Base-by-base conservation (phyloP, 371 early-diverging fungal species). In the Funneliformis caledonium region DNA sequence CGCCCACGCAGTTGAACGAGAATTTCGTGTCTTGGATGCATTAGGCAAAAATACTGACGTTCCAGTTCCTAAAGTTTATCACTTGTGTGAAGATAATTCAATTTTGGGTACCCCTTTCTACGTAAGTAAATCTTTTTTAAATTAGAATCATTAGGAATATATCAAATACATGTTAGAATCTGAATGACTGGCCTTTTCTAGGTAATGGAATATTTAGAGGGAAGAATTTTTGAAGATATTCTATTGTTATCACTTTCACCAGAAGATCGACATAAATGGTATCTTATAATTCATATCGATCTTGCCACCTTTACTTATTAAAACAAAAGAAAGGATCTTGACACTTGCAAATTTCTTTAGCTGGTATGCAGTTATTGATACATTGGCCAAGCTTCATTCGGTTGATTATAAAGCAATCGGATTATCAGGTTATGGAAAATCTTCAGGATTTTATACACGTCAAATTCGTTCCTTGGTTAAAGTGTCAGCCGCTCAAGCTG, bases 61-160 rank as follows among this genome's bases (percentile, higher is more conserved):
- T 4, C 98, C 98, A 6, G 97, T 97, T 2, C 98, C 98, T 12
- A 90, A 90, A 70, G 96, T 96, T 2, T 94, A 93, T 80, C 85
- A 88, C 22, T 89, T 97, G 43, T 97, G 97, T 85, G 93, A 94
- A 80, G 96, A 97, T 82, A 64, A 70, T 9, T 76, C 83, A 16
- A 90, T 97, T 19, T 84, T 97, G 56, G 98, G 96, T 4, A 96
- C 98, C 1, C 95, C 96, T 5, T 97, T 97, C 83, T 97, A 96
- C 86, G 93, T 93, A 87, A 82, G 86, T 75, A 16, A 26, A 5
- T 59, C 75, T 62, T 19, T 72, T 26, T 26, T 26, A 26, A 56
- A 72, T 56, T 19, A 12, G 37, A 37, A 77, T 72, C 37, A 37
- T 43, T 62, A 33, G 48, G 33, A 26, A 48, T 22, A 22, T 42